Base-by-base conservation (phyloP, 2,329 filamentous ascomycete species). In the Triangularia setosa region DNA sequence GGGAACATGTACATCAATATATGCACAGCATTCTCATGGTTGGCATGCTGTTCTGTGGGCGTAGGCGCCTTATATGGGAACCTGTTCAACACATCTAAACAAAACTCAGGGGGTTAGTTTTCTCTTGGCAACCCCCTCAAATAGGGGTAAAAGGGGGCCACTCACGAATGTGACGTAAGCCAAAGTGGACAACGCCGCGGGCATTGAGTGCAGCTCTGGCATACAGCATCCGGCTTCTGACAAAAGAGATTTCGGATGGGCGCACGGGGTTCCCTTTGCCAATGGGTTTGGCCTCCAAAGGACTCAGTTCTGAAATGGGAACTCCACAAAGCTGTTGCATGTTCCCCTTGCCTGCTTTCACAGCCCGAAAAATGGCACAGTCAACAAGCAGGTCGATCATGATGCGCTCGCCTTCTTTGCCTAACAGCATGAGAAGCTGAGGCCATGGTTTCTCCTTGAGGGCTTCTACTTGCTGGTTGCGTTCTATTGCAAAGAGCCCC, bases 1-100 rank as follows among this genome's bases (percentile, higher is more conserved):
- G 95, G 95, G 70, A 99, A 99, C 1, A 99, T 88, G 75, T 98
- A 94, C 81, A 94, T 95, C 84, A 97, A 86, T 21, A 96, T 77
- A 69, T 90, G 91, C 11, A 87, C 73, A 0, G 87, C 90, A 67
- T 89, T 84, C 12, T 76, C 72, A 1, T 79, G 71, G 70, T 84
- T 55, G 0, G 44, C 53, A 4, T 62, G 40, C 2, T 56, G 48
- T 48, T 62, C 58, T 4, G 40, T 63, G 24, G 69, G 58, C 1
- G 68, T 62, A 4, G 64, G 59, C 3, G 64, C 61, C 27, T 61
- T 67, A 53, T 83, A 72, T 35, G 82, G 77, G 68, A 83, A 90
- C 23, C 92, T 87, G 73, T 95, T 96, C 24, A 98, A 76, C 2
- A 93, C 87, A 79, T 97, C 92, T 96, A 73, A 1, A 16, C 16